Conservation (phyloP, 805 yeast genomes). For the Saturnispora gosingensis region DNA sequence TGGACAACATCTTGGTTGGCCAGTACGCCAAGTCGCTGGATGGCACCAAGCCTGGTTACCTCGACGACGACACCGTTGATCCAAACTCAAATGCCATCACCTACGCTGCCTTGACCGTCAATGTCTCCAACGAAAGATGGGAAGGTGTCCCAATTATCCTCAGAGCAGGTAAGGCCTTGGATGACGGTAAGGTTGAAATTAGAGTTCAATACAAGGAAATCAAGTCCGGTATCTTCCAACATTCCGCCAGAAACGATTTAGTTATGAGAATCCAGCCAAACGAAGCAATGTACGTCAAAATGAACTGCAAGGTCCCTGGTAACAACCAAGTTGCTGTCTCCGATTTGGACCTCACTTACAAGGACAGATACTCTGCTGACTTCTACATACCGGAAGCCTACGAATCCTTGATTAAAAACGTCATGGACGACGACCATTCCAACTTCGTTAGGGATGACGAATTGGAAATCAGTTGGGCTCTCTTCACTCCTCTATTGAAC, state of each 20-base stretch:
- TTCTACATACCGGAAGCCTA: conserved; percentile 97
- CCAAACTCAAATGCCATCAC: conserved; percentile 81
- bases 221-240: conserved; percentile 70
- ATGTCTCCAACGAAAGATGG: conserved; percentile 92
- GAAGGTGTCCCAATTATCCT: conserved; percentile 93
- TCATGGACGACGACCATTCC: conserved; percentile 85
- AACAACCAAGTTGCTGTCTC: conserved; percentile 74
- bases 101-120: conserved; percentile 74
- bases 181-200: conserved; percentile 90
- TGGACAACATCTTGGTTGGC: conserved; percentile 66
- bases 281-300: conserved; percentile 87
- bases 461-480: conserved; percentile 83
- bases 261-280: conserved; percentile 92
- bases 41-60: conserved; percentile 81
- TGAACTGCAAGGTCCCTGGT: conserved; percentile 93
- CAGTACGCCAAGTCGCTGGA: conserved; percentile 82
- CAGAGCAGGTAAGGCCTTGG: conserved; percentile 97
- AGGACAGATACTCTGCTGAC: conserved; percentile 61
- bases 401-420: conserved; percentile 90
- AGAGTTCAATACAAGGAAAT: conserved; percentile 87
- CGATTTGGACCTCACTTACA: conserved; percentile 83
- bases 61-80: conserved; percentile 86
- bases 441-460: conserved; percentile 98
- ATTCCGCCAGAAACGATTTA: conserved; percentile 83
- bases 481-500: conserved; percentile 86